Percentiles rank a stretch among this genome's conserved stretches.
These are phyloP conservation scores for Lojkania enalia DNA, from an alignment of 2,329 filamentous ascomycete genomes.

Conservation along the genomic window DNA sequence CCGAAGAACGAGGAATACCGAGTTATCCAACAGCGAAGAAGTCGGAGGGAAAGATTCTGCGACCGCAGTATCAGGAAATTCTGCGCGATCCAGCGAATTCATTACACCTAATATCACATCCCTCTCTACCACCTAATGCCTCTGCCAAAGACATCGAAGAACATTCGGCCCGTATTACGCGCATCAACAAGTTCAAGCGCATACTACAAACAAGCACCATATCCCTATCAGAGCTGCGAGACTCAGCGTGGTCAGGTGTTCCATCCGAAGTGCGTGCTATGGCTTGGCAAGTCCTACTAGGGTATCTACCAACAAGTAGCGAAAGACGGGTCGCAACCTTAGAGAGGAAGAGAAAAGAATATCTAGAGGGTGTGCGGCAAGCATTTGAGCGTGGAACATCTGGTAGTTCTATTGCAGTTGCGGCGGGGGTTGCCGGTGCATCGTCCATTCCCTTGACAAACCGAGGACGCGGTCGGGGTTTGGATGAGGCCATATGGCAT, in stretches of 20 bases:
- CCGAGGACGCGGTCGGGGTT: conserved; percentile 69
- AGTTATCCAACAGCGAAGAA: conserved; percentile 88
- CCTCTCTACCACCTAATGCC: conserved; percentile 71
- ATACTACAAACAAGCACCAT: conserved; percentile 92
- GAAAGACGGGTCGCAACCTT: conserved; percentile 87
- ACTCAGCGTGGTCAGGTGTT: conserved; percentile 90
- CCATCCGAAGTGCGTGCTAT: conserved; percentile 95
- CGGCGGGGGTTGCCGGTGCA: conserved; percentile 60
- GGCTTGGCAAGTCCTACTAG: conserved; percentile 96
- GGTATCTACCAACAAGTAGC: conserved; percentile 95
- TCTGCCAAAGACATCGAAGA: conserved; percentile 82
- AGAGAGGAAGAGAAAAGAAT: conserved; percentile 94
- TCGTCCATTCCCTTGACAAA: conserved; percentile 47
- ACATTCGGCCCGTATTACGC: conserved; percentile 82
- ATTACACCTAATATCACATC: conserved; percentile 89
- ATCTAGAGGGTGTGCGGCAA: conserved; percentile 83
- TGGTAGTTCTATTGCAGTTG: conserved; percentile 37
- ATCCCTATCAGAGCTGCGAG: conserved; percentile 77
- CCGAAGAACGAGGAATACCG: conserved; percentile 80
- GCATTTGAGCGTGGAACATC: conserved; percentile 62
- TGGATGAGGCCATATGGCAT: conserved; percentile 99
- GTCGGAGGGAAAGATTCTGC: conserved; percentile 89
- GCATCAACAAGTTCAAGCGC: conserved; percentile 98
- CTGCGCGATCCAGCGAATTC: conserved; percentile 85
- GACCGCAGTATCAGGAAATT: conserved; percentile 97